Evolutionary conservation across 2,329 filamentous ascomycete genomes (phyloP).

Genomic region (Colletotrichum sansevieriae): DNA sequence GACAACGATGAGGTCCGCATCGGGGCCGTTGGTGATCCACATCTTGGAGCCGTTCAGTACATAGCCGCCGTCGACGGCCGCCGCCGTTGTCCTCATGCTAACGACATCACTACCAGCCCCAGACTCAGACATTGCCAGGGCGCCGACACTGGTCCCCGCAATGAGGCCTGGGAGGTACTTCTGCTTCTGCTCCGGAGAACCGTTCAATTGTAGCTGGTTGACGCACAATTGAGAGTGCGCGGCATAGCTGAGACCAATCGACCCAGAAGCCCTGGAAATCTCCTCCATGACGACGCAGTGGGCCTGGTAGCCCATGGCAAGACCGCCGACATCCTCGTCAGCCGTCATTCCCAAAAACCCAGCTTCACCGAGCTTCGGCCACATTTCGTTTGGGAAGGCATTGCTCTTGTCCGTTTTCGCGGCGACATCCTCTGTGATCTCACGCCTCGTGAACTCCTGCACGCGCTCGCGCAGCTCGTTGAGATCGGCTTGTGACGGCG

Average conservation of each 20-base stretch:
- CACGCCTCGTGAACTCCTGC: constrained; percentile 89
- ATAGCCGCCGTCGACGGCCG: constrained; percentile 85
- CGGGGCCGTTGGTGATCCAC: constrained; percentile 99
- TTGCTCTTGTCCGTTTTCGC: constrained; percentile 86
- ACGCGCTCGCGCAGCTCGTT: constrained; percentile 85
- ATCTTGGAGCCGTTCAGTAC: constrained; percentile 92
- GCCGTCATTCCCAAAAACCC: constrained; percentile 94
- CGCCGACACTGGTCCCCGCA: constrained; percentile 84
- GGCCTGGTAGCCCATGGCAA: constrained; percentile 95
- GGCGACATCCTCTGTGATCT: constrained; percentile 87
- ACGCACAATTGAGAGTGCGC: constrained; percentile 97
- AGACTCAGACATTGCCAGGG: constrained; percentile 94
- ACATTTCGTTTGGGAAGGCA: constrained; percentile 91
- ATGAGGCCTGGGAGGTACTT: constrained; percentile 86
- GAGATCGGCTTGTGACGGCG: constrained; percentile 80
- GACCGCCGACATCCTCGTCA: constrained; percentile 89
- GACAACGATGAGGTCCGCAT: constrained; percentile 93
- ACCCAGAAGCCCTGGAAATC: constrained; percentile 85
- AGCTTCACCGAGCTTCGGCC: constrained; percentile 92
- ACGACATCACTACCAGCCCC: constrained; percentile 94
- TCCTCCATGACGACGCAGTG: constrained; percentile 98
- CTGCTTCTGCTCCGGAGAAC: constrained; percentile 80
- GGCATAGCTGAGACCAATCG: constrained; percentile 91
- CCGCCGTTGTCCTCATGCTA: constrained; percentile 90
- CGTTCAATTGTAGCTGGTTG: constrained; percentile 95